Evolutionary conservation across 257 asterid genomes (phyloP).

Genomic region (Linaria vulgaris): DNA sequence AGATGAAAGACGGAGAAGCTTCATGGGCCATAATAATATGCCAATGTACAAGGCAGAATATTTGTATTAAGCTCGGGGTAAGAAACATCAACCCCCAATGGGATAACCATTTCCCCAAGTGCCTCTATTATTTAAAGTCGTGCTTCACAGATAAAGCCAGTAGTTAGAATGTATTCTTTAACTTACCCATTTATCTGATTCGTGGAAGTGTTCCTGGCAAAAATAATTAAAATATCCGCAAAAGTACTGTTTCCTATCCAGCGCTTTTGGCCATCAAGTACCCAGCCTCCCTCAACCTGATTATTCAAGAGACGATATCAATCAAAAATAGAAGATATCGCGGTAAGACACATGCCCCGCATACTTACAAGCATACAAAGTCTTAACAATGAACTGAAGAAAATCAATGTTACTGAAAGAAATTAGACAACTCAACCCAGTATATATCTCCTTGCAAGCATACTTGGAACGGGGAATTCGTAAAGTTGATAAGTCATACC

Average conservation of each 20-base stretch:
- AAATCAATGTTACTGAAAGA: background rate
- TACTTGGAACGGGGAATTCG: background rate
- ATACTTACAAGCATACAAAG: background rate
- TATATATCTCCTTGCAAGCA: background rate
- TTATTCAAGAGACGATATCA: conserved; percentile 25
- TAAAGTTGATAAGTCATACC: conserved; percentile 45
- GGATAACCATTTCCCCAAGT: too few species aligned
- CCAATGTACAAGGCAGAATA: conserved; percentile 1
- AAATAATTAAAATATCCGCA: conserved; percentile 80
- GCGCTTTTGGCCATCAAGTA: conserved; percentile 93
- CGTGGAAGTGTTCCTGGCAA: conserved; percentile 73
- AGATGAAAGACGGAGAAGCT: conserved; percentile 17
- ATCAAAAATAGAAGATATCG: conserved; percentile 2
- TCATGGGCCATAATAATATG: background rate
- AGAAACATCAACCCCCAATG: too few species aligned
- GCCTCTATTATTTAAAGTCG: background rate
- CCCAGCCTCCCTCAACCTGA: conserved; percentile 98
- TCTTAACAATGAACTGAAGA: background rate
- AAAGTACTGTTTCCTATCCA: conserved; percentile 99
- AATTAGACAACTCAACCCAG: background rate
- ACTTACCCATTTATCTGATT: conserved; percentile 90
- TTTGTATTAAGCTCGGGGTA: too few species aligned
- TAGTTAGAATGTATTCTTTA: background rate
- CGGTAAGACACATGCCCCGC: background rate
- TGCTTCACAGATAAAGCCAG: conserved; percentile 2